These are phyloP conservation scores for Oropetium thomaeum DNA, from an alignment of 176 grass and related monocot species.

Conservation along the genomic window DNA sequence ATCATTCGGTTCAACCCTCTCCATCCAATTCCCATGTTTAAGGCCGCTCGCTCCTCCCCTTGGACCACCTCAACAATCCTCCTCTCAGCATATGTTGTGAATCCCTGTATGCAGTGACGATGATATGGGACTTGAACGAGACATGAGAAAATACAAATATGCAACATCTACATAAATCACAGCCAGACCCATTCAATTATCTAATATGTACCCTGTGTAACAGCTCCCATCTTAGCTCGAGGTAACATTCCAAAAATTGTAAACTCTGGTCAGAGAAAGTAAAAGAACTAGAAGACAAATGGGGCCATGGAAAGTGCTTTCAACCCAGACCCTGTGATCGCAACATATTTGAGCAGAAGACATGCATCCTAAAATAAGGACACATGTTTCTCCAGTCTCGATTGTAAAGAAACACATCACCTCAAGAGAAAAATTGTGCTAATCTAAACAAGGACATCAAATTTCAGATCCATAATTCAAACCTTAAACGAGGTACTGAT, in stretches of 20 bases:
- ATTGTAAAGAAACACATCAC: not conserved
- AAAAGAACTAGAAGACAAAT: not conserved
- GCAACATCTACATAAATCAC: not conserved
- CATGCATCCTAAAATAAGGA: not conserved
- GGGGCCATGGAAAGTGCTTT: not conserved
- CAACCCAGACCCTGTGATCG: not conserved
- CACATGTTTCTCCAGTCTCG: not conserved
- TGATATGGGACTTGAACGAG: not conserved
- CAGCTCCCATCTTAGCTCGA: not conserved
- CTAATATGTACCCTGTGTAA: not conserved
- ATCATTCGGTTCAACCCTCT: constrained; percentile 68
- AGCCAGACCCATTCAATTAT: not conserved
- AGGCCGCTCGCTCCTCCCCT: constrained; percentile 71
- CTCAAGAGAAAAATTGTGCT: not conserved
- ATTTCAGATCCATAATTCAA: not conserved
- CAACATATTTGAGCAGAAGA: not conserved
- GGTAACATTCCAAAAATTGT: not conserved
- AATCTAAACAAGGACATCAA: not conserved
- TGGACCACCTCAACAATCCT: constrained; percentile 95
- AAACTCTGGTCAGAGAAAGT: not conserved
- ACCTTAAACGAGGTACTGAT: not conserved
- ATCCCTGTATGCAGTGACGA: constrained; percentile 48
- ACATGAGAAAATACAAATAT: not conserved
- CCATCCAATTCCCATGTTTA: constrained; percentile 91
- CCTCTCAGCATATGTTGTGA: constrained; percentile 93